Conservation (phyloP, 257 asterid genomes). For the Solanum dulcamara region DNA sequence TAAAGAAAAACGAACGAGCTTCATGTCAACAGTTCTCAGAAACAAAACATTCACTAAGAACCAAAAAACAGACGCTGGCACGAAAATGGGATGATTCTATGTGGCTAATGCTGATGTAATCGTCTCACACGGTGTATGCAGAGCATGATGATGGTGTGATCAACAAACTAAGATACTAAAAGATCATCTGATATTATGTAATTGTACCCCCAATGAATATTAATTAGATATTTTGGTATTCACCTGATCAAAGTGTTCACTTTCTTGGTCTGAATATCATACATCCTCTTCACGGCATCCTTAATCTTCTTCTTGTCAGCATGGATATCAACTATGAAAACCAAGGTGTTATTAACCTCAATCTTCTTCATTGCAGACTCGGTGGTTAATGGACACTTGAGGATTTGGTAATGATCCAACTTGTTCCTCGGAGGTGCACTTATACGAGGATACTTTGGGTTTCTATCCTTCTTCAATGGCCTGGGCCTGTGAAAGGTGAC, state of each 20-base stretch:
- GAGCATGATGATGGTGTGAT: not conserved
- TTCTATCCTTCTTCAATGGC: conserved; percentile 16
- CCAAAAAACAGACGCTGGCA: not conserved
- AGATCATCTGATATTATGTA: not conserved
- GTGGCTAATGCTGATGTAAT: too few species aligned
- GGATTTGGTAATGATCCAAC: conserved; percentile 14
- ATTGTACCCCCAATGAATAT: not conserved
- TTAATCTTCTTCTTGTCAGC: conserved; percentile 20
- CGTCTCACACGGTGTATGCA: too few species aligned
- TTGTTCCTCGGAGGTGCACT: conserved; percentile 16
- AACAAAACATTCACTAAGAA: not conserved
- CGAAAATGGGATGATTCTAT: not conserved
- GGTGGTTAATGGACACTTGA: conserved; percentile 17
- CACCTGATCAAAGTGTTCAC: conserved; percentile 20
- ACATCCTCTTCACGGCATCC: conserved; percentile 17
- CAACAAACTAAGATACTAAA: not conserved
- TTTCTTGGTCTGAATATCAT: conserved; percentile 20
- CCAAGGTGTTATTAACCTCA: too few species aligned
- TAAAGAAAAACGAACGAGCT: not conserved
- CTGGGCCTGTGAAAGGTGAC: conserved; percentile 18
- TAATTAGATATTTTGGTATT: not conserved
- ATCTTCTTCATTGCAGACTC: conserved; percentile 23
- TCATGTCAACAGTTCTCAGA: not conserved
- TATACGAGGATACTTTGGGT: conserved; percentile 15
- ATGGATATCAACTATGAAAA: conserved; percentile 18